Evolutionary conservation across 306 rosid species (phyloP), one percentile per base, ranked within the genome.

Genomic region (Cucurbita argyrosperma): DNA sequence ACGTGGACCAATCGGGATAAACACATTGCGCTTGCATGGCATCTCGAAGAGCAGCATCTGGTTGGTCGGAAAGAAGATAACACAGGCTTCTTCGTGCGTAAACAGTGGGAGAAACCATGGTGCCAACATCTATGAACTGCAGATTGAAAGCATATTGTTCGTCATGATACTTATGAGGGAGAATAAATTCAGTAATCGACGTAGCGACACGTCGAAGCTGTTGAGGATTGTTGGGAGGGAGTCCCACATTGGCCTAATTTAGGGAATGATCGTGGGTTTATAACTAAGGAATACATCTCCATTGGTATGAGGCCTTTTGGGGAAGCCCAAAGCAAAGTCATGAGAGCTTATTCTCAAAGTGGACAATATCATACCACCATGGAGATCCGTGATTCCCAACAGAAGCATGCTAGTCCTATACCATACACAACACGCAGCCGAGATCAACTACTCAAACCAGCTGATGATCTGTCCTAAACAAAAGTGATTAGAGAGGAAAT

Each of bases 21-120:
- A 86, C 90, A n/a, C 89, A 83, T 23, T 91, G 97, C 0, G 96
- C 91, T 82, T 89, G 93, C 91, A 89, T 89, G 13, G 92, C 96
- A 56, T 91, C 97, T 78, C 92, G 84, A 40, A 87, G 87, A 72
- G 97, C 92, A 23, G 91, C 92, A 52, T 91, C 96, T 16, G 92
- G 90, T 82, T 87, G 96, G 81, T 89, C 88, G 21, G 90, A 85
- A 49, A 90, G 83, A 52, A 90, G 90, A 79, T 84, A 79, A 74
- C 94, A 86, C 23, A 88, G 85, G 45, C 94, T 88, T 76, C 91
- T 78, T 37, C 96, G 82, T 2, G 88, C 90, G 76, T 85, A 85
- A 16, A 90, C 95, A 5, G 95, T 90, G 8, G 87, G 90, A 18
- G 92, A 88, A 63, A 88, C 86, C 92, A 86, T 87, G 51, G 89